Evolutionary conservation across 2,329 filamentous ascomycete species (phyloP), one percentile per base, ranked within the genome.

Genomic region (Monilinia polystroma): DNA sequence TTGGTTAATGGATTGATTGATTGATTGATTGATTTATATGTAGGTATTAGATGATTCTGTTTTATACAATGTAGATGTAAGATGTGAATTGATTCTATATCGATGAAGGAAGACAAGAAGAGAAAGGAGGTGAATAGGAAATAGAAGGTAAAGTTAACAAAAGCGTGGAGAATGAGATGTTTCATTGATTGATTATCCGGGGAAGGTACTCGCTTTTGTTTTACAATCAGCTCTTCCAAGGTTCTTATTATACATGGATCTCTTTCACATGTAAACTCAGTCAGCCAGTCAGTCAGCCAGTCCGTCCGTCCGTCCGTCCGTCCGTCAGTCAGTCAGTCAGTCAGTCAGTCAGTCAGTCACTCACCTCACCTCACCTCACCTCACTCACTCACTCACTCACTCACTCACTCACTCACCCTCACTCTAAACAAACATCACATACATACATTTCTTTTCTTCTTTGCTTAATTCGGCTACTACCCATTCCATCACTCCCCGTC

Each of bases 251-350:
- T 5, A 35, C 32, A 35, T 7, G 32, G 16, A 20, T 23, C 43
- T 35, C 26, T 66, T 66, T 66, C 64, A 66, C 64, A 66, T 66
- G 64, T 35, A 6, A 35, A 35, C 32, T 35, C 32, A 35, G 23
- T 23, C 23, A 23, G 23, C 23, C 23, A 23, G 23, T 23, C n/a
- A n/a, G n/a, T n/a, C n/a, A n/a, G n/a, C 23, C 23, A n/a, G 23
- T 23, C 23, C 23, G 23, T 23, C 23, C 23, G 23, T 23, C 23
- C 23, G 23, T 23, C 23, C 23, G 23, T 23, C 23, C 23, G 23
- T 23, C 23, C 23, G 23, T 23, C 23, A 23, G 23, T 23, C 23
- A 23, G 23, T 23, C 23, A 23, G 23, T 23, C 23, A 23, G 23
- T 23, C 23, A 23, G 23, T 23, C 23, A 1, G 23, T 23, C 23